Base-by-base conservation (phyloP, 768 basidiomycete species). In the Amanita pseudoporphyria region DNA sequence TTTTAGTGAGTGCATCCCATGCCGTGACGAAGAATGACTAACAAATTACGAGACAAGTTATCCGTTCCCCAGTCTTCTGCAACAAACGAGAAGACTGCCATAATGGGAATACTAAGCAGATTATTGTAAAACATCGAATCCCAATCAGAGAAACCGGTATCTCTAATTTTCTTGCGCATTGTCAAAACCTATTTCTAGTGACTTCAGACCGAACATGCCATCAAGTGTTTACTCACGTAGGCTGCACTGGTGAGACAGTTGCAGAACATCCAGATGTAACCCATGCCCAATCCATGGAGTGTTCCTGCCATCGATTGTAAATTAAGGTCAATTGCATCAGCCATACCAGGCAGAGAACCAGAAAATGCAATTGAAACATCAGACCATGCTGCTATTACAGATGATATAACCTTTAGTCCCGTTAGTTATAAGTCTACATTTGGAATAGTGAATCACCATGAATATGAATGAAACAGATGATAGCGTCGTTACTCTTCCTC, bases 71-170 rank as follows among this genome's bases (percentile, higher is more conserved):
- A 99, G 62, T 96, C 82, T 67, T 99, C 96, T 26, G 85, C 66
- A 42, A 91, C 56, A 55, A 98, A 56, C 7, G 94, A 96, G 60
- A 84, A 90, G 45, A 90, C 58, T 48, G 77, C 73, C 38, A 99
- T 71, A 33, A 97, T 82, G 4, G 96, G 96, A 57, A 98, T 94
- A 16, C 91, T 95, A 45, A 98, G 70, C 39, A 97, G 63, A 65
- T 98, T 99, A 71, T 95, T 96, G 73, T 98, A 98, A 70, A 91
- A 95, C 93, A 97, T 97, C 10, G 93, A 84, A 61, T 97, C 95
- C 94, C 93, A 96, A 60, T 99, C 95, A 43, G 92, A 76, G 70
- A 98, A 97, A 16, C 90, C 90, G 13, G 92, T 97, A 36, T 73
- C 65, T 70, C 97, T 97, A 73, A 99, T 98, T 50, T 85, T 79